These are phyloP conservation scores for Populus trichocarpa DNA, from an alignment of 441 rosid species.

Conservation along the genomic window DNA sequence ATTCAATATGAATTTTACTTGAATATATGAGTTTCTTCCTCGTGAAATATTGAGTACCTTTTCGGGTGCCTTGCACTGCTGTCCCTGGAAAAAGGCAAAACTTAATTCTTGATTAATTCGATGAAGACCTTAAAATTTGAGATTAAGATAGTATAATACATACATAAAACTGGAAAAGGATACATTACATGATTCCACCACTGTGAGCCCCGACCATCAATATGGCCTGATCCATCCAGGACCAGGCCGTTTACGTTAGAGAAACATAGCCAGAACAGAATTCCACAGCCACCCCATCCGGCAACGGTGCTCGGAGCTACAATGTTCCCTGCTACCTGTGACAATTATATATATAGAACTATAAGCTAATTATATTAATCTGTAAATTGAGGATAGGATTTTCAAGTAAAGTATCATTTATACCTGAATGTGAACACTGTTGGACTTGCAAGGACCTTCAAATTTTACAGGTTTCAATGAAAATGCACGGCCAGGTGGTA, in stretches of 20 bases:
- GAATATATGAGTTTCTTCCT: too few species aligned
- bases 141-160: not conserved
- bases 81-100: not conserved
- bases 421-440: constrained; percentile 20
- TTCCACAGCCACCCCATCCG: not conserved
- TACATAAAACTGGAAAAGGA: not conserved
- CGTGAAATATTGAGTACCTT: not conserved
- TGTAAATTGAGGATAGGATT: not conserved
- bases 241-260: constrained; percentile 12
- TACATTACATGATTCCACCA: constrained; percentile 29
- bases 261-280: constrained; percentile 24
- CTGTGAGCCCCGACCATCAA: constrained; percentile 31
- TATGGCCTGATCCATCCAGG: constrained; percentile 25
- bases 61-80: not conserved
- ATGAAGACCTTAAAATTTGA: not conserved
- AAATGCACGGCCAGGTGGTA: constrained; percentile 22
- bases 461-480: constrained; percentile 16
- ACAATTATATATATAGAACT: not conserved
- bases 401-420: too few species aligned
- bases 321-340: constrained; percentile 28
- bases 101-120: not conserved
- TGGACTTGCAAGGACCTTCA: constrained; percentile 39
- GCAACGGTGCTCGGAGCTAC: constrained; percentile 18
- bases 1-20: too few species aligned
- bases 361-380: not conserved